Evolutionary conservation across 2,329 filamentous ascomycete genomes (phyloP).

Genomic region (Claviceps digitariae): DNA sequence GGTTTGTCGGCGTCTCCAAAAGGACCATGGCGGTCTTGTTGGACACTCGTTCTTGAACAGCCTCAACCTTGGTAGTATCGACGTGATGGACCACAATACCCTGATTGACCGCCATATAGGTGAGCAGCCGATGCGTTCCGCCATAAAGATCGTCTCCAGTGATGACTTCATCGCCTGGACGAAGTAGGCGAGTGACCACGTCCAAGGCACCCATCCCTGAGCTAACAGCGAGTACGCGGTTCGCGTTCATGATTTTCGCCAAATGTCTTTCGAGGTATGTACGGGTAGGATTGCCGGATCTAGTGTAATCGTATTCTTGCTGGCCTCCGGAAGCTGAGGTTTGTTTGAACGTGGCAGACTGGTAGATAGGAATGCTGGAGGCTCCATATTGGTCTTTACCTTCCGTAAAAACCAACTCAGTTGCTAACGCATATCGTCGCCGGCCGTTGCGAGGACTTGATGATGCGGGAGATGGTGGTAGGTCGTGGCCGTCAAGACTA

Average conservation of each 20-base stretch:
- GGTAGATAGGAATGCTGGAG: slow-evolving; percentile 94
- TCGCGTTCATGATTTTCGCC: slow-evolving; percentile 97
- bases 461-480: slow-evolving; percentile 84
- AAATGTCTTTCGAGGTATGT: slow-evolving; percentile 93
- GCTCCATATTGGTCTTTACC: slow-evolving; percentile 94
- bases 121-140: slow-evolving; percentile 84
- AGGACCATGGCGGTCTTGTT: slow-evolving; percentile 89
- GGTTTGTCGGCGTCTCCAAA: slow-evolving; percentile 93
- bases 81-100: slow-evolving; percentile 93
- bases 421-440: slow-evolving; percentile 79
- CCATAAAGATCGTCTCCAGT: slow-evolving; percentile 96
- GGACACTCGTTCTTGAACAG: slow-evolving; percentile 54
- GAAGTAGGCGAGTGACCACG: slow-evolving; percentile 81
- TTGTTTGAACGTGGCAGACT: slow-evolving; percentile 98
- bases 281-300: slow-evolving; percentile 90
- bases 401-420: slow-evolving; percentile 93
- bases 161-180: slow-evolving; percentile 90
- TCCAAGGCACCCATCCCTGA: slow-evolving; percentile 97
- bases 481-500: slow-evolving; percentile 69
- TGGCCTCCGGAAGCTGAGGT: slow-evolving; percentile 63
- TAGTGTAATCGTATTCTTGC: slow-evolving; percentile 93
- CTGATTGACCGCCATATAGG: slow-evolving; percentile 77
- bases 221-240: slow-evolving; percentile 79
- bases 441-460: slow-evolving; percentile 78
- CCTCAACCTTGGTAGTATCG: slow-evolving; percentile 71